Percentiles rank a stretch among this genome's conserved stretches.
Evolutionary conservation across 2,329 filamentous ascomycete species (phyloP).

Genomic region (Akanthomyces dipterigenus): DNA sequence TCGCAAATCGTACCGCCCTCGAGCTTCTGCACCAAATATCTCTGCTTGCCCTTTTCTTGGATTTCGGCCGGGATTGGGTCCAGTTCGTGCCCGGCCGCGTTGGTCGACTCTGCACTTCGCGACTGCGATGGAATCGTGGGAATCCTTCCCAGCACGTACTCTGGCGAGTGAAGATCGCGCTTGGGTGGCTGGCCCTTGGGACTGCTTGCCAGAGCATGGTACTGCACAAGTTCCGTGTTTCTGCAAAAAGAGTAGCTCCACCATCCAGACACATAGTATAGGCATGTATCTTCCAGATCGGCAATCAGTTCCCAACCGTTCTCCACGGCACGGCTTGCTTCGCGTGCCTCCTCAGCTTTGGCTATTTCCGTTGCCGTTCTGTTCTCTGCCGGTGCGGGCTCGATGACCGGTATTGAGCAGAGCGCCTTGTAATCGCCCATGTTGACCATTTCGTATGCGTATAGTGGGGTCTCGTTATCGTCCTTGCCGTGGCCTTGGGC

Average conservation of each 20-base stretch:
- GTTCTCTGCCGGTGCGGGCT: constrained; percentile 48
- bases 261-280: constrained; percentile 81
- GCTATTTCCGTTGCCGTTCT: constrained; percentile 61
- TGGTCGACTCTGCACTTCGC: constrained; percentile 17
- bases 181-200: constrained; percentile 66
- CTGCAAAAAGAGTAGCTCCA: constrained; percentile 97
- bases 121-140: constrained; percentile 26
- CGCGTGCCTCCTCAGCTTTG: constrained; percentile 70
- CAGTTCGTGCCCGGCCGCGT: constrained; percentile 19
- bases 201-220: constrained; percentile 68
- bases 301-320: constrained; percentile 75
- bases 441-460: constrained; percentile 67
- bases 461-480: constrained; percentile 23
- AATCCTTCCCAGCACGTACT: constrained; percentile 67
- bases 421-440: constrained; percentile 66
- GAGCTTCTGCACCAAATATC: constrained; percentile 79
- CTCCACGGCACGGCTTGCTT: constrained; percentile 68
- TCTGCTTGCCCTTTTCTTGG: constrained; percentile 74
- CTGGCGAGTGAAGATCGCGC: constrained; percentile 67
- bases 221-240: constrained; percentile 79
- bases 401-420: constrained; percentile 73
- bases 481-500: constrained; percentile 18
- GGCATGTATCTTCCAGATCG: constrained; percentile 73
- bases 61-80: constrained; percentile 51
- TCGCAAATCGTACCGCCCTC: constrained; percentile 78